Evolutionary conservation across 164 flowering plant genomes (phyloP).

Genomic region (Pachysandra terminalis): DNA sequence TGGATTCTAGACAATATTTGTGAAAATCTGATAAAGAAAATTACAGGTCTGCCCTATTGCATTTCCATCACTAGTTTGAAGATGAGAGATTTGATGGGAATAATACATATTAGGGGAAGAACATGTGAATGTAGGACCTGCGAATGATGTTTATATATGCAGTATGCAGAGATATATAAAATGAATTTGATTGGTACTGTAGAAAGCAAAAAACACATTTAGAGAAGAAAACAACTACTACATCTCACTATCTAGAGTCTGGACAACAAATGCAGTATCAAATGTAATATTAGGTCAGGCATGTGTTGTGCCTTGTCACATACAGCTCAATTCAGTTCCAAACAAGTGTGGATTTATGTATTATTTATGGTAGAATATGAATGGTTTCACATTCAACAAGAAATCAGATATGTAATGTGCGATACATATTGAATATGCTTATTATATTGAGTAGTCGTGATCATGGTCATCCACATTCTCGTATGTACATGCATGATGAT

Average conservation of each 20-base stretch:
- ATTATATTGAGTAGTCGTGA: not conserved
- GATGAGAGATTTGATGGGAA: no score
- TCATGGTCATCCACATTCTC: not conserved
- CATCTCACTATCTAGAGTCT: not conserved
- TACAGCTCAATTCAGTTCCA: not conserved
- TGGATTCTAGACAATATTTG: no score
- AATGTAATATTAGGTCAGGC: not conserved
- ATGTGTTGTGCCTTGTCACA: not conserved
- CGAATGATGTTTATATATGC: no score
- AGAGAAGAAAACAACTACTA: not conserved
- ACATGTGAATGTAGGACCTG: no score
- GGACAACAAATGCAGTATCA: no score
- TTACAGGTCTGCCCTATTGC: no score
- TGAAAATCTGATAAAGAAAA: no score
- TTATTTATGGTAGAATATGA: not conserved
- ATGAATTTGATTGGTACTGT: not conserved
- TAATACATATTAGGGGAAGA: no score
- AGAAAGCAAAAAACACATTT: not conserved
- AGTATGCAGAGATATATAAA: no score
- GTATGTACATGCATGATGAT: slow-evolving; percentile 4
- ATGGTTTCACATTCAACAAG: not conserved
- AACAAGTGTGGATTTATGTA: not conserved
- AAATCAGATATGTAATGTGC: not conserved
- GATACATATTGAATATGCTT: not conserved
- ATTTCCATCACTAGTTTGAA: no score